Evolutionary conservation across 2,329 filamentous ascomycete genomes (phyloP).

Genomic region (Pseudogymnoascus pannorum): DNA sequence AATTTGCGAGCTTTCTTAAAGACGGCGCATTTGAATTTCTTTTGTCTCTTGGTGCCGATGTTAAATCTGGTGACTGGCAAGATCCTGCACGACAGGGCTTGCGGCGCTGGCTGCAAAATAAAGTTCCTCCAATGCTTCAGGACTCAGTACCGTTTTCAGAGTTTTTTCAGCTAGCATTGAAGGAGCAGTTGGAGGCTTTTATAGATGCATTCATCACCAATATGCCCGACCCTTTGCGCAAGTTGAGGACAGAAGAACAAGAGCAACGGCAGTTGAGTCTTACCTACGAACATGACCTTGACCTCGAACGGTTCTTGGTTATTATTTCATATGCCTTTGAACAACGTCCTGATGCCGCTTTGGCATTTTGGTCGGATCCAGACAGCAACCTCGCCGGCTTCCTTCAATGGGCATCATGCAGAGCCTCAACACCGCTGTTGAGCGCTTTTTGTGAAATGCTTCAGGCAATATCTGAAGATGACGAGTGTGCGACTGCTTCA

Average conservation of each 20-base stretch:
- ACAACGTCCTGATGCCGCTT: constrained; percentile 72
- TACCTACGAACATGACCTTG: constrained; percentile 58
- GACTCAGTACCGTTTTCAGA: constrained; percentile 63
- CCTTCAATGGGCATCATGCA: constrained; percentile 90
- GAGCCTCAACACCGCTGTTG: constrained; percentile 91
- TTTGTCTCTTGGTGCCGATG: constrained; percentile 73
- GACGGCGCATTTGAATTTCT: constrained; percentile 92
- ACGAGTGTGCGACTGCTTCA: constrained; percentile 73
- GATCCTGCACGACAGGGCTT: constrained; percentile 79
- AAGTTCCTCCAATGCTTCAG: constrained; percentile 60
- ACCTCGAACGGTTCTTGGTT: constrained; percentile 84
- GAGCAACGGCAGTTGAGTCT: constrained; percentile 68
- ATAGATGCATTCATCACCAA: constrained; percentile 92
- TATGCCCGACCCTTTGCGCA: constrained; percentile 84
- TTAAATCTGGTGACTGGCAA: constrained; percentile 75
- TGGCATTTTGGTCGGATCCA: constrained; percentile 84
- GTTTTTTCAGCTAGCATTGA: constrained; percentile 65
- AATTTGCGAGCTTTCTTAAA: constrained; percentile 70
- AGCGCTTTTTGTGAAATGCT: constrained; percentile 97
- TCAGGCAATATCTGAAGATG: constrained; percentile 75
- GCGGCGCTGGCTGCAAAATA: constrained; percentile 73
- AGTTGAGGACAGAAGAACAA: constrained; percentile 81
- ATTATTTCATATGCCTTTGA: constrained; percentile 91
- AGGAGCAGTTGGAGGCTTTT: constrained; percentile 78
- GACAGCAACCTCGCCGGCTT: constrained; percentile 94